Conservation (phyloP, 306 rosid species). For the Malus sieversii region DNA sequence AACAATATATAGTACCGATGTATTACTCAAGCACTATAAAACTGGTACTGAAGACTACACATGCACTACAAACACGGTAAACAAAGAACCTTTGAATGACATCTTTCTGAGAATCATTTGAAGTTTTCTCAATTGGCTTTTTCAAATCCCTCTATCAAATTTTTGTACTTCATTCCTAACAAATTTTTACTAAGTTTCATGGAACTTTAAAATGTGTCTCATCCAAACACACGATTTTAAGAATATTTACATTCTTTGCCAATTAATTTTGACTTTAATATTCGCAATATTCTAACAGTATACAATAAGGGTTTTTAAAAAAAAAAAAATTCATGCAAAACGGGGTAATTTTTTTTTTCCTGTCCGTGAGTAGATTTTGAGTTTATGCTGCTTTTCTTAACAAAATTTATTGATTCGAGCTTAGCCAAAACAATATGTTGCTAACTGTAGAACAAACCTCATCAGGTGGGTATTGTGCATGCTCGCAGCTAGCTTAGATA, state of each 20-base stretch:
- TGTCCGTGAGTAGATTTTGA: not conserved
- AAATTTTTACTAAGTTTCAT: not conserved
- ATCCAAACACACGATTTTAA: not conserved
- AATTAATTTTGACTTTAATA: too few relatives aligned
- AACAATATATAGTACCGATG: not conserved
- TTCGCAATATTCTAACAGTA: too few relatives aligned
- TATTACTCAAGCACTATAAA: not conserved
- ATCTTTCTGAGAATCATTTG: not conserved
- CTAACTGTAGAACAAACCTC: not conserved
- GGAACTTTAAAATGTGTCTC: not conserved
- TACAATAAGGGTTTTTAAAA: too few relatives aligned
- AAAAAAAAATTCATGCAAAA: too few relatives aligned
- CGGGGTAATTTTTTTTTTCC: not conserved
- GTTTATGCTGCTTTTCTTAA: not conserved
- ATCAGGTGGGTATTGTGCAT: not conserved
- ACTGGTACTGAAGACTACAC: not conserved
- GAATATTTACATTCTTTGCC: not conserved
- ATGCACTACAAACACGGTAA: not conserved
- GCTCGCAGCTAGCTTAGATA: too few relatives aligned
- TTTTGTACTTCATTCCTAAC: not conserved
- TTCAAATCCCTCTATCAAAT: not conserved
- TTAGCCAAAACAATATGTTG: not conserved
- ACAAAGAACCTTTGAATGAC: too few relatives aligned
- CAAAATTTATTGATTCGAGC: not conserved
- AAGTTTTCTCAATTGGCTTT: not conserved